Percentiles rank a stretch among this genome's conserved stretches.
Conservation (phyloP, 495 filamentous ascomycete genomes). For the Hypoxylon fragiforme region DNA sequence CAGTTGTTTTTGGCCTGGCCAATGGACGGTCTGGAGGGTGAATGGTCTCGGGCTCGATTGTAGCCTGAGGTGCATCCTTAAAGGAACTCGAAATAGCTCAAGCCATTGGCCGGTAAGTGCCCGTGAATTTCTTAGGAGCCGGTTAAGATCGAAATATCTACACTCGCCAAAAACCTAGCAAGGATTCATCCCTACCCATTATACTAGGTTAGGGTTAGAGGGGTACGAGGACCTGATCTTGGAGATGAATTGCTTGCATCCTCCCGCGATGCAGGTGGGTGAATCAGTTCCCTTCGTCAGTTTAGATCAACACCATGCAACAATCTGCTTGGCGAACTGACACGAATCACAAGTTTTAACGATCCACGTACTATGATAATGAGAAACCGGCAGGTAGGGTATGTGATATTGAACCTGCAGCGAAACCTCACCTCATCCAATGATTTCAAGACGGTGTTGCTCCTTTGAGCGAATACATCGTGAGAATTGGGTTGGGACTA, state of each 20-base stretch:
- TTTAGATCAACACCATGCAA: conserved; percentile 17
- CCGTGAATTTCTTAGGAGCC: conserved; percentile 9
- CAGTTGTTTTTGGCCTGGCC: conserved; percentile 12
- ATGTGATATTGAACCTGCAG: conserved; percentile 35
- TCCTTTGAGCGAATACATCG: conserved; percentile 25
- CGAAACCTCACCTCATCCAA: conserved; percentile 26
- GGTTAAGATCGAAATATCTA: conserved; percentile 5
- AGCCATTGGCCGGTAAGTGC: conserved; percentile 19
- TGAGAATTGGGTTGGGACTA: conserved; percentile 21
- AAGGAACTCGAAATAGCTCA: conserved; percentile 1
- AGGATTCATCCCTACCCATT: conserved; percentile 5
- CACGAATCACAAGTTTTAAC: conserved; percentile 32
- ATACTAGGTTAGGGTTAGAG: no score
- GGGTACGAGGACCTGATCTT: no score
- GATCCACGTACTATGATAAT: conserved; percentile 29
- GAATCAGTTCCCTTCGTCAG: conserved; percentile 16
- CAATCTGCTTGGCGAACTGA: conserved; percentile 6
- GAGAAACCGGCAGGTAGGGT: conserved; percentile 29
- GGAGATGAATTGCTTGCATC: conserved; percentile 21
- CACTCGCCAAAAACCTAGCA: neutral
- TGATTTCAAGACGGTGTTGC: conserved; percentile 8
- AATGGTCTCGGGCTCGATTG: conserved; percentile 24
- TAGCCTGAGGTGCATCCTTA: conserved; percentile 15
- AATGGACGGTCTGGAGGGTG: conserved; percentile 28
- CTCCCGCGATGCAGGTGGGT: conserved; percentile 15